Evolutionary conservation across 2,329 filamentous ascomycete genomes (phyloP).

Genomic region (Aphanocladium album): DNA sequence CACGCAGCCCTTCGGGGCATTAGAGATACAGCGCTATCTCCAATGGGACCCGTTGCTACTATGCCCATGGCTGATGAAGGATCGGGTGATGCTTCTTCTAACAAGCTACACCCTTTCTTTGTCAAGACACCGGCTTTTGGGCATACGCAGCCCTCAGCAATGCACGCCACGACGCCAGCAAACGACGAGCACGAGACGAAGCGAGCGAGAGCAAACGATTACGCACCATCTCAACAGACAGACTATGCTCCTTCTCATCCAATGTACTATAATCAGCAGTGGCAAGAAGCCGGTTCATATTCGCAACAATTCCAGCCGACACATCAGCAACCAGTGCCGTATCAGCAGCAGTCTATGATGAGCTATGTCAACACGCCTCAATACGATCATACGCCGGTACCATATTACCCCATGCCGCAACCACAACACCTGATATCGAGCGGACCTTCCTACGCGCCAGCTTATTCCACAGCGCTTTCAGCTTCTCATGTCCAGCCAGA

Average conservation of each 20-base stretch:
- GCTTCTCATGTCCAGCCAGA: neutral
- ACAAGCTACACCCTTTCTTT: constrained; percentile 55
- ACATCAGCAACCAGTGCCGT: neutral
- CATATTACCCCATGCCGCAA: neutral
- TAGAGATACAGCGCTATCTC: neutral
- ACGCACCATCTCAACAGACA: constrained; percentile 12
- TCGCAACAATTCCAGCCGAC: neutral
- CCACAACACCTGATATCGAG: too few species aligned
- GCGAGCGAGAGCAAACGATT: constrained; percentile 35
- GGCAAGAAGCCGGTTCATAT: neutral
- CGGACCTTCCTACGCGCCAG: neutral
- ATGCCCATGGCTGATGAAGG: constrained; percentile 41
- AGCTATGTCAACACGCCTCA: neutral
- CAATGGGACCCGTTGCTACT: constrained; percentile 40
- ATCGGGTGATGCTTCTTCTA: constrained; percentile 29
- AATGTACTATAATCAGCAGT: neutral
- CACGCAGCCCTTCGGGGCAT: neutral
- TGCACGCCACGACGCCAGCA: neutral
- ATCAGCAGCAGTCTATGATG: neutral
- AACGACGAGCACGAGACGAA: constrained; percentile 25
- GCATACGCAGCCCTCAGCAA: neutral
- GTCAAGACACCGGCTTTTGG: constrained; percentile 19
- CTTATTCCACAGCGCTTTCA: neutral
- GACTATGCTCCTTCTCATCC: neutral
- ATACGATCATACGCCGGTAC: neutral